Conservation (phyloP, 305 asterid genomes). For the Solanum chacoense region DNA sequence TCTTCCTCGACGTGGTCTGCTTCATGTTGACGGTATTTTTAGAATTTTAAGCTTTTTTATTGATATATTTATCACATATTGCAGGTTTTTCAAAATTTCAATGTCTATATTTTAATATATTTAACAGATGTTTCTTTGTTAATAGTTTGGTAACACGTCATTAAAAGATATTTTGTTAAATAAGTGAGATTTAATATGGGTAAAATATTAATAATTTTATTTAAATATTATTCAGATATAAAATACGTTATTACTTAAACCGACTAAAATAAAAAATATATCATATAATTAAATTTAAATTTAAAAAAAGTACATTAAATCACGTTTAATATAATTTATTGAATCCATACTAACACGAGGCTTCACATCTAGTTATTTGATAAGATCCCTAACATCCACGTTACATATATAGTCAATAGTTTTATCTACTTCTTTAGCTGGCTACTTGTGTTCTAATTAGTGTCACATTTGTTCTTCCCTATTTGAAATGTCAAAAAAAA, state of each 20-base stretch:
- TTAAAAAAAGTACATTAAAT: too few species aligned
- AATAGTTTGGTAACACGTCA: not conserved
- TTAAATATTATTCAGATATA: too few species aligned
- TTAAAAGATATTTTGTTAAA: not conserved
- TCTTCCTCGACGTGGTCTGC: not conserved
- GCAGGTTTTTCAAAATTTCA: fast-evolving
- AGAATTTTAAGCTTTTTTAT: not conserved
- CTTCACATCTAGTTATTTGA: not conserved
- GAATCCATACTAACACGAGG: not conserved
- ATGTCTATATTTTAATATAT: not conserved
- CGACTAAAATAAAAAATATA: too few species aligned
- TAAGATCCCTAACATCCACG: not conserved
- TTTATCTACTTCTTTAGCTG: not conserved
- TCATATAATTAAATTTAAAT: not conserved
- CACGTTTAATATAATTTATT: too few species aligned
- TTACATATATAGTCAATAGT: not conserved
- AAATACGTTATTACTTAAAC: too few species aligned
- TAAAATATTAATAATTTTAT: too few species aligned
- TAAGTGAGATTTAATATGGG: too few species aligned
- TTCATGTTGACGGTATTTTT: not conserved
- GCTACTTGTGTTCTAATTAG: not conserved
- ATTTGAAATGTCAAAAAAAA: too few species aligned
- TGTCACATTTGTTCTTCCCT: not conserved
- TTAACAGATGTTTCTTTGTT: too few species aligned
- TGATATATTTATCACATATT: fast-evolving